Percentiles rank a stretch among this genome's conserved stretches.
Evolutionary conservation across 805 yeast genomes (phyloP).

Genomic region (Scheffersomyces lignosus): DNA sequence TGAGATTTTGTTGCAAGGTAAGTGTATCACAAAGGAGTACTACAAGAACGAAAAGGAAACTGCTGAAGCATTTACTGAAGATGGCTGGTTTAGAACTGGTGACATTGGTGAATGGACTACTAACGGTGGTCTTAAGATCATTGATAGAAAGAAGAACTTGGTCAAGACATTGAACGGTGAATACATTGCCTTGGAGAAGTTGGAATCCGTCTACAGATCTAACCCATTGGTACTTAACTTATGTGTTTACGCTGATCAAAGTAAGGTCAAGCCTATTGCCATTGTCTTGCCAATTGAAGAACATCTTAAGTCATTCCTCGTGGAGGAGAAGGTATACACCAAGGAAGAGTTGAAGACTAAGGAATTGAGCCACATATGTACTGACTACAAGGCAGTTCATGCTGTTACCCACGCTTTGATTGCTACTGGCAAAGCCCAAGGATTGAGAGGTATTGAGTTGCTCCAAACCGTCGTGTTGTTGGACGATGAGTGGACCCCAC

Average conservation of each 20-base stretch:
- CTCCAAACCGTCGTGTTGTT: slow-evolving; percentile 73
- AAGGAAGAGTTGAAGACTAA: slow-evolving; percentile 47
- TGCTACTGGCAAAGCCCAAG: slow-evolving; percentile 77
- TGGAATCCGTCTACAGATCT: slow-evolving; percentile 89
- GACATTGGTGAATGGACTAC: slow-evolving; percentile 93
- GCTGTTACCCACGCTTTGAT: slow-evolving; percentile 60
- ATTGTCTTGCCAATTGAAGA: slow-evolving; percentile 80
- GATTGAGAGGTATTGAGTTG: slow-evolving; percentile 83
- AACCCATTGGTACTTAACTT: slow-evolving; percentile 73
- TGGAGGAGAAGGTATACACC: slow-evolving; percentile 49
- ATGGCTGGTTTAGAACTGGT: slow-evolving; percentile 96
- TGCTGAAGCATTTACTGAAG: slow-evolving; percentile 65
- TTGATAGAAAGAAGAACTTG: slow-evolving; percentile 94
- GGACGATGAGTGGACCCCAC: slow-evolving; percentile 97
- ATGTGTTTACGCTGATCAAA: slow-evolving; percentile 90
- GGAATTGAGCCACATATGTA: slow-evolving; percentile 48
- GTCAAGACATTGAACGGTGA: slow-evolving; percentile 97
- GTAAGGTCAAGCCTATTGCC: slow-evolving; percentile 88
- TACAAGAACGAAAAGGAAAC: slow-evolving; percentile 85
- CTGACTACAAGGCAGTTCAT: slow-evolving; percentile 54
- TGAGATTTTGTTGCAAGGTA: slow-evolving; percentile 82
- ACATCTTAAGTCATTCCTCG: slow-evolving; percentile 56
- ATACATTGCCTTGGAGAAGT: slow-evolving; percentile 93
- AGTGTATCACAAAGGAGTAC: slow-evolving; percentile 71
- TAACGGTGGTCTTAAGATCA: slow-evolving; percentile 74